Conservation (phyloP, 2,329 filamentous ascomycete genomes). For the Sporothrix mexicana region DNA sequence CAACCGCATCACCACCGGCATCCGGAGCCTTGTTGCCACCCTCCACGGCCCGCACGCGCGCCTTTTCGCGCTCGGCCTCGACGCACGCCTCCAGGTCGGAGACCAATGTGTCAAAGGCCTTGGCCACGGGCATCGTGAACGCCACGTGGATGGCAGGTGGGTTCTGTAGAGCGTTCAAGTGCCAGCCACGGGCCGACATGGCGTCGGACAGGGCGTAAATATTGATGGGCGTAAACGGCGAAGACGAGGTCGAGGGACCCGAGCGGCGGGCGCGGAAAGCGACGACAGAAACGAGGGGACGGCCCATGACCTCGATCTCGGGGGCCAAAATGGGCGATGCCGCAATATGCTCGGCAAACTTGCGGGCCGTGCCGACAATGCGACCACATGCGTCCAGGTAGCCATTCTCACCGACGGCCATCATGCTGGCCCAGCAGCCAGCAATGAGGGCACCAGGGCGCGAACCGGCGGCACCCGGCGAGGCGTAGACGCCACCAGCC, state of each 20-base stretch:
- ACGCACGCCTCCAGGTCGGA: constrained; percentile 71
- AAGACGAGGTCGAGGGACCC: constrained; percentile 1
- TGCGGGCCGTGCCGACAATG: constrained; percentile 87
- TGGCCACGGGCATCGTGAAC: constrained; percentile 84
- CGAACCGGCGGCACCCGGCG: constrained; percentile 87
- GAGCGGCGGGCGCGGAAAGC: constrained; percentile 73
- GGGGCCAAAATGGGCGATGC: constrained; percentile 69
- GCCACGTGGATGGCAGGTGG: constrained; percentile 93
- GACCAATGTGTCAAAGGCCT: constrained; percentile 79
- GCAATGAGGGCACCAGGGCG: constrained; percentile 93
- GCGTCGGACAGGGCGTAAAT: constrained; percentile 94
- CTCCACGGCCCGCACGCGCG: constrained; percentile 72
- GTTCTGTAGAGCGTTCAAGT: constrained; percentile 90
- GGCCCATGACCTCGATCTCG: constrained; percentile 81
- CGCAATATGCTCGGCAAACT: constrained; percentile 76
- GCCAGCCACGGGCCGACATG: constrained; percentile 87
- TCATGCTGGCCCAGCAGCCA: constrained; percentile 91
- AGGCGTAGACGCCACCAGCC: constrained; percentile 95
- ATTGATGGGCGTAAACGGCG: constrained; percentile 64
- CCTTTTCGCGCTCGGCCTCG: constrained; percentile 80
- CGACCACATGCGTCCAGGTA: constrained; percentile 86
- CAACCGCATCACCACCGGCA: constrained; percentile 75
- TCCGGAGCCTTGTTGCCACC: constrained; percentile 66
- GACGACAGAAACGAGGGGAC: constrained; percentile 87
- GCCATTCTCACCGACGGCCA: constrained; percentile 84